Base-by-base conservation (phyloP, 352 stramenopile species). In the Globisporangium paddicum region DNA sequence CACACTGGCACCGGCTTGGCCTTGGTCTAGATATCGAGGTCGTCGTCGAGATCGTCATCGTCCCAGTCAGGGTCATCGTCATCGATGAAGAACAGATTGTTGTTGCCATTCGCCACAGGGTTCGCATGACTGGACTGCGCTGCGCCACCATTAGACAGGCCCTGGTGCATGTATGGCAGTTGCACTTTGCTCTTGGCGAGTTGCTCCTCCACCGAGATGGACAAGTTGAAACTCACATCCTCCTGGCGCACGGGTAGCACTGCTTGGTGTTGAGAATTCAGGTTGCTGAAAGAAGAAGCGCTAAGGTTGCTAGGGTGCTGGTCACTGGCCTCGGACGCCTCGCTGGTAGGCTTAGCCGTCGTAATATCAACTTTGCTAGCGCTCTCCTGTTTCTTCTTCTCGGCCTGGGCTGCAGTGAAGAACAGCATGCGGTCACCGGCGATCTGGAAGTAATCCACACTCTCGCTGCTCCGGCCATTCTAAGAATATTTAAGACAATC, bases 51-150 rank as follows among this genome's bases (percentile, higher is more conserved):
- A 54, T 85, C 75, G 46, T 82, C 73, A 19, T 85, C 75, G 49
- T 82, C 75, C 76, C 75, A 93, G 67, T 93, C 82, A 14, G 79
- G 82, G 56, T 90, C 82, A 49, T 90, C 82, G 42, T 90, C 75
- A 32, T 93, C 82, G 55, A 93, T 93, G 57, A 87, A 89, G 37
- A 93, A 81, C 37, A 90, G 47, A 10, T 69, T 84, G 37, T 41
- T 75, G 16, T 25, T 55, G 26, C 42, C 64, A 28, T 47, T 58
- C 51, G 16, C 35, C 5, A 19, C 30, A 13, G 38, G n/a, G 5
- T 28, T 19, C 8, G 18, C 14, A 18, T 10, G 19, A 16, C 26
- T 8, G 26, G 18, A 53, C 9, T 53, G 46, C 26, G 10, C 10
- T 13, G 18, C 25, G 6, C 28, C 25, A n/a, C n/a, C n/a, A n/a